Evolutionary conservation across 345 rosid species (phyloP).

Genomic region (Euphorbia pulcherrima): DNA sequence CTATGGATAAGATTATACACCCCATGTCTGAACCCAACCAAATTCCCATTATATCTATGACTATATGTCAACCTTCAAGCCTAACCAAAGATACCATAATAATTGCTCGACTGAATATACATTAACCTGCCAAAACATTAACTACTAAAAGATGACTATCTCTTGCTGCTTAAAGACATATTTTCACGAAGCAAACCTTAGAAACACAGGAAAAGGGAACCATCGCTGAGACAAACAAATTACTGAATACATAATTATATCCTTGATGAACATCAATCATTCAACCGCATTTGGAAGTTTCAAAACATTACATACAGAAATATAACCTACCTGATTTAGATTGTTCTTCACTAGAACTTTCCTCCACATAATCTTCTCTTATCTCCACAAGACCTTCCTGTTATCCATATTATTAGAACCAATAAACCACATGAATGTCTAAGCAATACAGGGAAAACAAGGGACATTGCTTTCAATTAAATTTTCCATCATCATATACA

Average conservation of each 20-base stretch:
- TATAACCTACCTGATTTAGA: conserved; percentile 39
- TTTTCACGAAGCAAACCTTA: neutral
- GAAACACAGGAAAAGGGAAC: neutral
- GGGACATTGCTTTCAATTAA: neutral
- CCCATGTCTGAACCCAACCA: neutral
- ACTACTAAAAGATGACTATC: neutral
- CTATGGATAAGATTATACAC: neutral
- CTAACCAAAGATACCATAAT: neutral
- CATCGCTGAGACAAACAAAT: neutral
- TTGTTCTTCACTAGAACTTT: conserved; percentile 29
- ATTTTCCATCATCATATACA: neutral
- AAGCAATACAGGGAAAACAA: neutral
- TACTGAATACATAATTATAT: neutral
- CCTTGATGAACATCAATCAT: neutral
- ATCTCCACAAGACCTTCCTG: conserved; percentile 95
- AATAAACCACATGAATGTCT: neutral
- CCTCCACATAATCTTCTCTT: conserved; percentile 69
- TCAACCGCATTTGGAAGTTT: neutral
- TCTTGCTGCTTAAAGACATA: neutral
- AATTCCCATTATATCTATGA: neutral
- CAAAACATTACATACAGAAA: neutral
- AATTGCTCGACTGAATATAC: neutral
- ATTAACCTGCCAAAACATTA: neutral
- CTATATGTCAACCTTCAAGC: neutral
- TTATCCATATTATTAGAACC: neutral